Evolutionary conservation across 1,284 basidiomycete genomes (phyloP).

Genomic region (Irpex rosettiformis): DNA sequence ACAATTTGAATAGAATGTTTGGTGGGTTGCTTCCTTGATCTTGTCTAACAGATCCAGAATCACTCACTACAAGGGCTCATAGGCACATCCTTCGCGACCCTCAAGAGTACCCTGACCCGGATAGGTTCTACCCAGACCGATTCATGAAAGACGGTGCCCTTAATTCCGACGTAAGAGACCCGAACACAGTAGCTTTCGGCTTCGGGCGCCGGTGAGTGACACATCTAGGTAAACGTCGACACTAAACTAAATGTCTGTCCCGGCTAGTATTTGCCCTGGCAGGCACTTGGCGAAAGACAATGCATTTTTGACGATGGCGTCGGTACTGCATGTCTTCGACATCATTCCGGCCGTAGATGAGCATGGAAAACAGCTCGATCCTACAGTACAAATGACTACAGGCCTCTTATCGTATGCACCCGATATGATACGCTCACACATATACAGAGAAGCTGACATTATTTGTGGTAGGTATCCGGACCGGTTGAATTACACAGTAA

Average conservation of each 20-base stretch:
- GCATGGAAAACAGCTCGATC: neutral
- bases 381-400: neutral
- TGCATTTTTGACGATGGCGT: neutral
- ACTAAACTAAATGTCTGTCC: slow-evolving; percentile 4
- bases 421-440: too few species aligned
- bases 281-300: neutral
- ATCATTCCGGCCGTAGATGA: neutral
- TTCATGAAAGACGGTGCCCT: slow-evolving; percentile 12
- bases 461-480: neutral
- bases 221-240: neutral
- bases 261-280: too few species aligned
- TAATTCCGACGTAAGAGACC: slow-evolving; percentile 1
- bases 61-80: too few species aligned
- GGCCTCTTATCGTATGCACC: neutral
- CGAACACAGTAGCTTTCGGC: neutral
- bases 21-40: neutral
- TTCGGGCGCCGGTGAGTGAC: slow-evolving; percentile 2
- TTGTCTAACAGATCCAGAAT: neutral
- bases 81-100: slow-evolving; percentile 18
- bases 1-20: too few species aligned
- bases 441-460: too few species aligned
- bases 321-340: neutral
- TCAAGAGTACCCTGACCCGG: slow-evolving; percentile 14
- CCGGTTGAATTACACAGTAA: neutral
- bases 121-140: slow-evolving; percentile 16